Evolutionary conservation across 140 eudicot species (phyloP).

Genomic region (Anethum foeniculum): DNA sequence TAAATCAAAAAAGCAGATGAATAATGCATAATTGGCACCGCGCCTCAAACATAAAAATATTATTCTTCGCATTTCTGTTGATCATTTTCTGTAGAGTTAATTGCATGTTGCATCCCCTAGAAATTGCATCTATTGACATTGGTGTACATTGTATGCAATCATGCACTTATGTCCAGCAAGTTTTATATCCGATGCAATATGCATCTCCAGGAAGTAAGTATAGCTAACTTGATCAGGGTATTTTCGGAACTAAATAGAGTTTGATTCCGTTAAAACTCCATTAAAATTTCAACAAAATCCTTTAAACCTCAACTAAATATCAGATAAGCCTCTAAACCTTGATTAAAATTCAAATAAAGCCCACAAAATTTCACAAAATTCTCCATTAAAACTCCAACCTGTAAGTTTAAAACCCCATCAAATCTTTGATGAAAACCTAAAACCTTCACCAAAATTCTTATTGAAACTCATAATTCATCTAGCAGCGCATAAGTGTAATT

Average conservation of each 20-base stretch:
- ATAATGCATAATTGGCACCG: background rate
- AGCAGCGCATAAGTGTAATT: background rate
- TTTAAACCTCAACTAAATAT: too few relatives aligned
- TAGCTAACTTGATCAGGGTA: too few relatives aligned
- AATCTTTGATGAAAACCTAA: background rate
- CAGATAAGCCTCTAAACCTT: too few relatives aligned
- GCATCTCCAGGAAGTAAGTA: too few relatives aligned
- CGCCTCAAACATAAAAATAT: background rate
- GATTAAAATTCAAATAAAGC: background rate
- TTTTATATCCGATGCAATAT: background rate
- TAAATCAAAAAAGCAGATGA: too few relatives aligned
- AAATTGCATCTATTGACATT: background rate
- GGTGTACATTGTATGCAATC: background rate
- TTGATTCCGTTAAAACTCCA: too few relatives aligned
- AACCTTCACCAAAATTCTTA: background rate
- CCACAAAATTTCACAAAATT: background rate
- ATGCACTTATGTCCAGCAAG: background rate
- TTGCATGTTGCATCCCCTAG: background rate
- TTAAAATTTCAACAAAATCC: too few relatives aligned
- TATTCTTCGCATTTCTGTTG: background rate
- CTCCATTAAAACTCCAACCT: background rate
- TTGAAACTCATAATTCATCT: background rate
- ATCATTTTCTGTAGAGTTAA: background rate
- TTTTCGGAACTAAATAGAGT: too few relatives aligned
- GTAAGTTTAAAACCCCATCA: background rate